Percentiles rank a stretch among this genome's conserved stretches.
Conservation (phyloP, 1,284 basidiomycete species). For the Neolentinus lepideus region DNA sequence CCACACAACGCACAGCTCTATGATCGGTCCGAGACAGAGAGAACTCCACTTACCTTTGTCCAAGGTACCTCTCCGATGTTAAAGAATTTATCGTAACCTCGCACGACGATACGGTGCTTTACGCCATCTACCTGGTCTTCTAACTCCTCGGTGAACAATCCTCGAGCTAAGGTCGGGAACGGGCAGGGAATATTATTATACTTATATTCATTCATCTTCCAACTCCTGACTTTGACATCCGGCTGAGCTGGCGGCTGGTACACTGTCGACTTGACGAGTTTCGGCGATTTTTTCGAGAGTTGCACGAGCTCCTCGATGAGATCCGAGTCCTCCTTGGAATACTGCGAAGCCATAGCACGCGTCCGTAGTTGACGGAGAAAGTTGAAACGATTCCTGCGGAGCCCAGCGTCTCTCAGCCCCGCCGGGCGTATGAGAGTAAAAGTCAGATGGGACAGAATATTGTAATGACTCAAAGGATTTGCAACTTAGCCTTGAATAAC, state of each 20-base stretch:
- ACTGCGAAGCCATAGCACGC: background rate
- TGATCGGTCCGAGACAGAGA: too few relatives aligned
- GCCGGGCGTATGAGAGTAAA: background rate
- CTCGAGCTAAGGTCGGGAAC: constrained; percentile 87
- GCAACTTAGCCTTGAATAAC: background rate
- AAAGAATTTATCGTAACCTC: constrained; percentile 99
- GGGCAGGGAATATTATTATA: constrained; percentile 86
- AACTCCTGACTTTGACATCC: constrained; percentile 58
- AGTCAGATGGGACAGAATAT: background rate
- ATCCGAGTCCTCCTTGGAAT: constrained; percentile 38
- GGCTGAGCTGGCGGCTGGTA: constrained; percentile 52
- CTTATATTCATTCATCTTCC: constrained; percentile 96
- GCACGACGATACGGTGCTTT: constrained; percentile 70
- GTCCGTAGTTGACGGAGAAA: background rate
- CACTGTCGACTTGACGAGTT: constrained; percentile 48
- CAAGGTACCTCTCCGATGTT: constrained; percentile 95
- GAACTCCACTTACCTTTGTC: constrained; percentile 63
- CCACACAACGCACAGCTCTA: too few relatives aligned
- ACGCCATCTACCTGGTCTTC: constrained; percentile 15
- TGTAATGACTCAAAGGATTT: background rate
- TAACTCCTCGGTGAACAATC: constrained; percentile 67
- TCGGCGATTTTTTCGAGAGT: constrained; percentile 45
- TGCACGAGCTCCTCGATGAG: constrained; percentile 46
- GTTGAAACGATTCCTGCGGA: background rate
- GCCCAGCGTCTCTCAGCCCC: background rate